phyloP scores from a whole-genome alignment of 495 filamentous ascomycete species.

The Podospora didyma region DNA sequence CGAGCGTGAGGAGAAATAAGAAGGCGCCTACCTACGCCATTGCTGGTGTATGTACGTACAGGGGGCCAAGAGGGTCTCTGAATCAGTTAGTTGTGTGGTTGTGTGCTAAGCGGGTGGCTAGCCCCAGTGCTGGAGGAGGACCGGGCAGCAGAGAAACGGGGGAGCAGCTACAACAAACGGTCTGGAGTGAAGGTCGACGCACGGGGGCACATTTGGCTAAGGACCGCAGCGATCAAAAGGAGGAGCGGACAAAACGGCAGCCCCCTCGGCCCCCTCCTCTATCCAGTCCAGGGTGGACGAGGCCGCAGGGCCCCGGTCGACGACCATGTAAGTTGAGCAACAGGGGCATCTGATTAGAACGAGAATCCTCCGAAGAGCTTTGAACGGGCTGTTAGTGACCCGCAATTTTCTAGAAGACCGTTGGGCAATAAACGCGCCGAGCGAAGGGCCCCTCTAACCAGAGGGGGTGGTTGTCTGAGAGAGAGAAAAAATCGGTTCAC shows the following conservation, averaged over 20 bases:
- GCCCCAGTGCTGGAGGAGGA: conserved; percentile 10
- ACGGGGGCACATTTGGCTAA: conserved; percentile 23
- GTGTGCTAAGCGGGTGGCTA: neutral
- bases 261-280: conserved; percentile 21
- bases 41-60: neutral
- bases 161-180: conserved; percentile 7
- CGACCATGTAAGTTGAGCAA: conserved; percentile 22
- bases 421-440: conserved; percentile 42
- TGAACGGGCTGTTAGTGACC: conserved; percentile 22
- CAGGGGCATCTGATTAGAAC: conserved; percentile 41
- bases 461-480: conserved; percentile 34
- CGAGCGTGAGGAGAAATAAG: conserved; percentile 15
- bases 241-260: conserved; percentile 16
- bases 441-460: conserved; percentile 24
- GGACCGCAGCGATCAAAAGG: conserved; percentile 16
- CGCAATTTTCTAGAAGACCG: conserved; percentile 47
- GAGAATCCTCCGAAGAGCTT: conserved; percentile 42
- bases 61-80: neutral
- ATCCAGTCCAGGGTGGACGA: conserved; percentile 28
- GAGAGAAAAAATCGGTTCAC: conserved; percentile 30
- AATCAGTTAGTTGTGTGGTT: conserved; percentile 1
- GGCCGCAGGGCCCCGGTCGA: conserved; percentile 19
- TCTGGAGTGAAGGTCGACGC: conserved; percentile 13
- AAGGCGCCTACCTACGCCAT: conserved; percentile 8
- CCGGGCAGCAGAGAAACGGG: conserved; percentile 8